Evolutionary conservation across 345 rosid genomes (phyloP), one percentile per base, ranked within the genome.

Genomic region (Hirschfeldia incana): DNA sequence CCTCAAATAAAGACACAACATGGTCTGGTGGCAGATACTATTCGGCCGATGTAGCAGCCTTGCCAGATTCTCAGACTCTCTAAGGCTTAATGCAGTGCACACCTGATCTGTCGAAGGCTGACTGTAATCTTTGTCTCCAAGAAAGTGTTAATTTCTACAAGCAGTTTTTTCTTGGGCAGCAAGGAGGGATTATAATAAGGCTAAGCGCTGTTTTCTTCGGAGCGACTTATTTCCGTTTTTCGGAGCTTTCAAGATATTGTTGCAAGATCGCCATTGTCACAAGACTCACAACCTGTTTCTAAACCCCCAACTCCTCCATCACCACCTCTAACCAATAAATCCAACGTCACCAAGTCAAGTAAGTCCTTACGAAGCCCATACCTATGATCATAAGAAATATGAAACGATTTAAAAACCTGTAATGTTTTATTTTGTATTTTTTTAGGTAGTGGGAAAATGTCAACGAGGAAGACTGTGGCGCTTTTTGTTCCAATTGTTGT

Each of bases 21-120:
- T 21, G 59, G 49, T 55, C 60, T n/a, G 60, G 60, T 55, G 60
- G 9, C 60, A 55, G 17, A 17, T 55, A 55, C 60, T 16, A 51
- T 63, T 83, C 84, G 7, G 71, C 78, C 8, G 86, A 74, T 3
- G 73, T 78, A 37, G 76, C 76, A 0, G 59, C 26, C 1, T 2
- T 75, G 17, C 21, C 67, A 0, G 10, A 11, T n/a, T 58, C 2
- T 2, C 28, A 55, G 2, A 82, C 42, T 3, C 75, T 83, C 2
- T 83, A 83, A 59, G 82, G 74, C 0, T 2, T 84, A 3, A 68
- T 72, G 79, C 86, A 84, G 32, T 87, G 92, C 67, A 81, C 53
- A 3, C 53, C 53, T 9, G 53, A 46, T 46, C n/a, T 46, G 16
- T 76, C 85, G 0, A 51, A 26, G 44, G 62, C 42, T 12, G 67